These are phyloP conservation scores for Fusarium coicis DNA, from an alignment of 2,329 filamentous ascomycete species.

Conservation along the genomic window DNA sequence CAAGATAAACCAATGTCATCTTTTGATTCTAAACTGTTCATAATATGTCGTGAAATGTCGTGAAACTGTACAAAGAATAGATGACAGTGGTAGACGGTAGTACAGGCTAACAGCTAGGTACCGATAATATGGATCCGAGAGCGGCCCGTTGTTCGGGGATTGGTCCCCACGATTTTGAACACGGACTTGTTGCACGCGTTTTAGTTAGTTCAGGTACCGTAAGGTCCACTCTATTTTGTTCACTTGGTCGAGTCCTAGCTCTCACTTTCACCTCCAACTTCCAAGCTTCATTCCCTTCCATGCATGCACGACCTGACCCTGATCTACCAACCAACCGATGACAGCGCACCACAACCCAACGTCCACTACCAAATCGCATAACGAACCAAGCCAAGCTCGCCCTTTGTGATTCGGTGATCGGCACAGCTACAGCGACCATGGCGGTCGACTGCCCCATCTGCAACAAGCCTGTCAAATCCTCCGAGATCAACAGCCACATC, in stretches of 20 bases:
- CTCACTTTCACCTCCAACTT: background rate
- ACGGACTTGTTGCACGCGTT: background rate
- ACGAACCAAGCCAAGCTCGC: background rate
- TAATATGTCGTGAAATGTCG: background rate
- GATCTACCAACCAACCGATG: background rate
- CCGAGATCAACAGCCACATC: slow-evolving; percentile 88
- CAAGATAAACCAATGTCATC: background rate
- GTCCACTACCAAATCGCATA: background rate
- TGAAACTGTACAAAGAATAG: background rate
- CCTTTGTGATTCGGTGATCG: slow-evolving; percentile 9
- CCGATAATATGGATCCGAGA: slow-evolving; percentile 32
- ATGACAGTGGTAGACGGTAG: background rate
- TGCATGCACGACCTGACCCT: background rate
- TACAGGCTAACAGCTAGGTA: background rate
- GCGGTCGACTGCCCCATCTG: slow-evolving; percentile 85
- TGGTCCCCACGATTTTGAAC: slow-evolving; percentile 31
- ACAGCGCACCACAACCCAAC: background rate
- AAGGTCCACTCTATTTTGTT: slow-evolving; percentile 23
- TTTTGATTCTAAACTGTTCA: background rate
- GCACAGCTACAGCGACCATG: slow-evolving; percentile 39
- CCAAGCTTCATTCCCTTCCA: slow-evolving; percentile 1
- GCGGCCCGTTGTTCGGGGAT: slow-evolving; percentile 32
- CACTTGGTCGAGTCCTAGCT: slow-evolving; percentile 1
- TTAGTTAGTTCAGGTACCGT: background rate
- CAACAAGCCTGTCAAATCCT: slow-evolving; percentile 74